Percentiles rank a stretch among this genome's conserved stretches.
phyloP scores from a whole-genome alignment of 169 alveolate genomes.

The Cryptosporidium felis region DNA sequence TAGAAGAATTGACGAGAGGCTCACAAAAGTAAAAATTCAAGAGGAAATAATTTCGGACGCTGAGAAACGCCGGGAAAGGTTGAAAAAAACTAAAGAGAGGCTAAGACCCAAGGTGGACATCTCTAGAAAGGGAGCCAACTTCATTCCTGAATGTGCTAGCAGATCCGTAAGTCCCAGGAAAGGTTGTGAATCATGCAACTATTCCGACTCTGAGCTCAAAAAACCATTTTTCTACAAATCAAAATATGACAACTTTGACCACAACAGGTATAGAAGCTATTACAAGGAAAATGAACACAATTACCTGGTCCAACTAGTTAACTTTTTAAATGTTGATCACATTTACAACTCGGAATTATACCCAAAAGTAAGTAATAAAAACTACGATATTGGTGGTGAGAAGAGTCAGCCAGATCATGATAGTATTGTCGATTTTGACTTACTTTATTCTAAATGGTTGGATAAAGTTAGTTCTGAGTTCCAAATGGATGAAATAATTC shows the following conservation, averaged over 20 bases:
- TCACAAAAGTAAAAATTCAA: slow-evolving; percentile 35
- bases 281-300: slow-evolving; percentile 27
- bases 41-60: slow-evolving; percentile 41
- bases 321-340: neutral
- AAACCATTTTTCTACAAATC: slow-evolving; percentile 29
- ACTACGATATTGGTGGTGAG: no score
- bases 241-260: slow-evolving; percentile 14
- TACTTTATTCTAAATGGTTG: neutral
- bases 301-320: slow-evolving; percentile 21
- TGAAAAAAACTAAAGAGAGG: neutral
- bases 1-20: slow-evolving; percentile 54
- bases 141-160: slow-evolving; percentile 31
- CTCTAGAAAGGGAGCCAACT: neutral
- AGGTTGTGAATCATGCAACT: slow-evolving; percentile 45
- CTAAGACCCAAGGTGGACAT: neutral
- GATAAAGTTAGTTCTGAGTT: neutral
- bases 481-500: slow-evolving; percentile 17
- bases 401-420: neutral
- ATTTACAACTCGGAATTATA: neutral
- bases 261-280: slow-evolving; percentile 38
- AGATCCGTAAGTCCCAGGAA: slow-evolving; percentile 63
- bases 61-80: neutral
- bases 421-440: neutral
- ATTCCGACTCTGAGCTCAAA: neutral
- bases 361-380: neutral